Conservation (phyloP, 805 yeast species). For the Dipodascopsis tothii region DNA sequence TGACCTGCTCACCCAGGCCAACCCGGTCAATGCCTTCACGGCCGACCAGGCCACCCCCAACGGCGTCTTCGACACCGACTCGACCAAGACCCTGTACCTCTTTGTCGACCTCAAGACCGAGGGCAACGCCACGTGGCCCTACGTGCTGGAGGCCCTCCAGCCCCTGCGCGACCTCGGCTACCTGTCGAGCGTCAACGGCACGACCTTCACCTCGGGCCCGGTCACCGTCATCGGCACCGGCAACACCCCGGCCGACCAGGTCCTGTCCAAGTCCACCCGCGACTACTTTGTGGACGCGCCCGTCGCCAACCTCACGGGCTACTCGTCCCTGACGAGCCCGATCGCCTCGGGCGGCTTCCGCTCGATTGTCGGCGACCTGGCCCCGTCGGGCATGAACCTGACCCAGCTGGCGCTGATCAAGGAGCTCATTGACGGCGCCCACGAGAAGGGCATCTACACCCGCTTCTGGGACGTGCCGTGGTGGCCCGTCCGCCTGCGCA, state of each 20-base stretch:
- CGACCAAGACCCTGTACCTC: slow-evolving; percentile 47
- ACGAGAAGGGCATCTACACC: slow-evolving; percentile 44
- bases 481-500: slow-evolving; percentile 50
- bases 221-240: slow-evolving; percentile 62
- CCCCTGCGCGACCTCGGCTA: slow-evolving; percentile 44
- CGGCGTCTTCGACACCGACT: slow-evolving; percentile 40
- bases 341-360: slow-evolving; percentile 34
- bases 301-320: slow-evolving; percentile 28
- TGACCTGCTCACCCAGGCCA: slow-evolving; percentile 43
- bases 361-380: slow-evolving; percentile 25
- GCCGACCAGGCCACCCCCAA: slow-evolving; percentile 14
- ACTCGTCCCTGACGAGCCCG: slow-evolving; percentile 29
- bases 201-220: slow-evolving; percentile 43
- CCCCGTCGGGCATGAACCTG: slow-evolving; percentile 31
- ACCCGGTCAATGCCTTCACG: slow-evolving; percentile 28
- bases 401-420: slow-evolving; percentile 32
- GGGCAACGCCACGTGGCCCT: slow-evolving; percentile 39
- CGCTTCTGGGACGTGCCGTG: slow-evolving; percentile 66
- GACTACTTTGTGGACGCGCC: slow-evolving; percentile 51
- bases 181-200: slow-evolving; percentile 43
- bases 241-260: slow-evolving; percentile 44
- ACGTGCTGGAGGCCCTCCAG: slow-evolving; percentile 40
- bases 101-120: slow-evolving; percentile 58
- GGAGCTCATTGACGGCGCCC: slow-evolving; percentile 38
- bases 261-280: slow-evolving; percentile 27